Evolutionary conservation across 345 rosid species (phyloP).

Genomic region (Gossypium bickii): DNA sequence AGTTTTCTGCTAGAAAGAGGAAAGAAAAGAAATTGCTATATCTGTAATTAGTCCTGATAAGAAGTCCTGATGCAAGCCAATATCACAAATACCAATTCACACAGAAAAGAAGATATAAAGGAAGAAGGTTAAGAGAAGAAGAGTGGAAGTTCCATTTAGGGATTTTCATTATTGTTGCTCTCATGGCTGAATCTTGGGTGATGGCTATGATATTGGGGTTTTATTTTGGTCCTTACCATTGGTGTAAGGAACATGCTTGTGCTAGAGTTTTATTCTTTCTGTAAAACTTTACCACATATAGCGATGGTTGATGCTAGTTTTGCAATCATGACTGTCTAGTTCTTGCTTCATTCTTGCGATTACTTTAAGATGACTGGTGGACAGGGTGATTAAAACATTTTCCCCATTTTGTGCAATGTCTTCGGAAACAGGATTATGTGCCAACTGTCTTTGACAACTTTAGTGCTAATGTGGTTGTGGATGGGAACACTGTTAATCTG

Average conservation of each 20-base stretch:
- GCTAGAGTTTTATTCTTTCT: neutral
- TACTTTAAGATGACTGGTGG: neutral
- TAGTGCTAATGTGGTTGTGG: slow-evolving; percentile 96
- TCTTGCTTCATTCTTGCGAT: neutral
- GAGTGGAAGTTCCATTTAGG: neutral
- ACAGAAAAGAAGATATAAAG: too few species aligned
- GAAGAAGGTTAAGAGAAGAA: too few species aligned
- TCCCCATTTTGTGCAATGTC: slow-evolving; percentile 2
- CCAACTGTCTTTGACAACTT: slow-evolving; percentile 97
- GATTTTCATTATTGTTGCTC: neutral
- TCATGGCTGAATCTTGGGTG: neutral
- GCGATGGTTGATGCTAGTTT: neutral
- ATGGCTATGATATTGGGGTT: neutral
- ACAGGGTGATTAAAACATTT: neutral
- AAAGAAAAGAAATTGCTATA: neutral
- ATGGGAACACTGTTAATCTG: slow-evolving; percentile 83
- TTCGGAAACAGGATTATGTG: slow-evolving; percentile 73
- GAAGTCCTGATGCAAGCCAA: too few species aligned
- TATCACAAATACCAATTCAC: too few species aligned
- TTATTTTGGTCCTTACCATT: neutral
- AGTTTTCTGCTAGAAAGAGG: neutral
- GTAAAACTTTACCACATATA: neutral
- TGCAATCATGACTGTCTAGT: neutral
- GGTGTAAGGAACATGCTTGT: neutral
- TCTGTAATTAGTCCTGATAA: neutral